Percentiles rank a stretch among this genome's conserved stretches.
Conservation (phyloP, 345 rosid species). For the Eutrema heterophyllum region DNA sequence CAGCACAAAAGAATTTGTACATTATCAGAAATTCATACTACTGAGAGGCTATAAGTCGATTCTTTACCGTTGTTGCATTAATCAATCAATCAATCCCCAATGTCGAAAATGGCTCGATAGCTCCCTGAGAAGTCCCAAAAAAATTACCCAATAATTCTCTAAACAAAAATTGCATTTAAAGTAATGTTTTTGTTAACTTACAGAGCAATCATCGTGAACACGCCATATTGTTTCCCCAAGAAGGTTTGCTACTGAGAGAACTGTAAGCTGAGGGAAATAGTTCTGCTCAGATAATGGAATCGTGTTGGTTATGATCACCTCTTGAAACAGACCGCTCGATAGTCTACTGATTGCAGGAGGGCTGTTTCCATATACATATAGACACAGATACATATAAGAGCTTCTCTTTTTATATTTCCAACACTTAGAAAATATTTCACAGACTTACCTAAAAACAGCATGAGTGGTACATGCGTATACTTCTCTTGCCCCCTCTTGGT, state of each 20-base stretch:
- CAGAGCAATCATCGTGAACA: conserved; percentile 92
- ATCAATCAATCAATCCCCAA: conserved; percentile 67
- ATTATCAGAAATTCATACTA: conserved; percentile 6
- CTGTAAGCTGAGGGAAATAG: conserved; percentile 88
- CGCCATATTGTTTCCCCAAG: conserved; percentile 98
- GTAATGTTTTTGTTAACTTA: conserved; percentile 46
- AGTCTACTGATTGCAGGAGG: conserved; percentile 94
- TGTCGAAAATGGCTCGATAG: conserved; percentile 67
- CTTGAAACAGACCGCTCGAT: conserved; percentile 91
- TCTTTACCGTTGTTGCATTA: conserved; percentile 28
- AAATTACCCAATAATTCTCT: not conserved
- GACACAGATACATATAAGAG: conserved; percentile 1
- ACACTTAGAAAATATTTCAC: conserved; percentile 1
- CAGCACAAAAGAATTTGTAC: conserved; percentile 14
- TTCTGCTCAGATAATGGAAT: conserved; percentile 80
- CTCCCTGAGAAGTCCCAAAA: conserved; percentile 52
- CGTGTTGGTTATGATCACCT: conserved; percentile 93
- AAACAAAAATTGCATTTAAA: not conserved
- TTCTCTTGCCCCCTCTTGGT: conserved; percentile 98
- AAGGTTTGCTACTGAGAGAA: conserved; percentile 93
- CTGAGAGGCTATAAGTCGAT: not conserved
- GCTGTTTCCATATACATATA: conserved; percentile 38
- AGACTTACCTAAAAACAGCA: conserved; percentile 83
- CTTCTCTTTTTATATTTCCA: not conserved
- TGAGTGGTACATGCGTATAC: conserved; percentile 94